Evolutionary conservation across 805 yeast genomes (phyloP), one percentile per base, ranked within the genome.

Genomic region (Ogataea salicorniae): DNA sequence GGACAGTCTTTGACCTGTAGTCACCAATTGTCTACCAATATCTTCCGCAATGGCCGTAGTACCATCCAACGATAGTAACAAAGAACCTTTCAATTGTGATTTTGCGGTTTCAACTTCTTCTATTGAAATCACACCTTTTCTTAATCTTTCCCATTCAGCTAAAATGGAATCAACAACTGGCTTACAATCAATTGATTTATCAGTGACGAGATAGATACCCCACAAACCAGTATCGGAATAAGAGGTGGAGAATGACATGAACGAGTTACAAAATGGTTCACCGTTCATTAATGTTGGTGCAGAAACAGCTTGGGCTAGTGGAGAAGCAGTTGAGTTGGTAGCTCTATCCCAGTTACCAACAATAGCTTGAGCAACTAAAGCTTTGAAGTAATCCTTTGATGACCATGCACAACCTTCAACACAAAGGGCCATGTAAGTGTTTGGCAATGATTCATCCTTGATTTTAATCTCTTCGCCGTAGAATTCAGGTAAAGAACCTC

Each of bases 401-500:
- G 87, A 84, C 99, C 99, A 94, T 36, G 96, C 84, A 22, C 91
- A 97, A 58, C 99, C 98, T 73, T 94, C 98, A n/a, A 94, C 84
- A 13, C 97, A 94, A 45, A 94, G 71, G 5, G 97, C 99, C 46
- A 91, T 80, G 68, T 94, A 95, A 1, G 97, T 90, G 7, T 81
- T 82, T 33, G 97, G 96, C 60, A 94, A 70, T 1, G 94, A 73
- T 53, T 80, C 80, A 58, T 94, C 97, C 57, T 84, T 83, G 48
- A 90, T 77, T 59, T 90, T 83, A 49, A 86, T 81, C 67, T 94
- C 97, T 48, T 90, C 92, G 39, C 95, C 92, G 52, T 81, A 71
- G 64, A 94, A 94, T 16, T 77, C 73, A 5, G 98, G 97, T 40
- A 84, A 64, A 48, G 80, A 84, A n/a, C 78, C 80, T 41, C 88